phyloP scores from a whole-genome alignment of 2,329 filamentous ascomycete genomes.

The Fusarium tjaetaba region DNA sequence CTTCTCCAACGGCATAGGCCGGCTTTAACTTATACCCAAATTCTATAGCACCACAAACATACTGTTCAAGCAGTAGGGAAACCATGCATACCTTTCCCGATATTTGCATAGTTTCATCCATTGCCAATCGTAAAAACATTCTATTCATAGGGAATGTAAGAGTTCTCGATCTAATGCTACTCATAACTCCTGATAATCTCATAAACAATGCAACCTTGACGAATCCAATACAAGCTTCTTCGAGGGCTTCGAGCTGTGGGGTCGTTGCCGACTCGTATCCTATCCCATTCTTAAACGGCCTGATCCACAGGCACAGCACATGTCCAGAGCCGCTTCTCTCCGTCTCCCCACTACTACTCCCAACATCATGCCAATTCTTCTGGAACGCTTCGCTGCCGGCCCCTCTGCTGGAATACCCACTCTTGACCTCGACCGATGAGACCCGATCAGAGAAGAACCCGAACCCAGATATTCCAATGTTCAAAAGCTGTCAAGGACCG shows the following conservation, averaged over 20 bases:
- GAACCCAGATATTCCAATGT: background rate
- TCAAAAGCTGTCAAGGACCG: constrained; percentile 5
- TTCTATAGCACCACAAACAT: background rate
- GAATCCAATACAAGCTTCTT: background rate
- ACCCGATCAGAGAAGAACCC: constrained; percentile 13
- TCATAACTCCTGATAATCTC: background rate
- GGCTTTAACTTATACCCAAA: constrained; percentile 19
- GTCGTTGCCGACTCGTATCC: constrained; percentile 1
- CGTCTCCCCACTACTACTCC: constrained; percentile 23
- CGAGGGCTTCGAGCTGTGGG: background rate
- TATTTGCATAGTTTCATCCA: background rate
- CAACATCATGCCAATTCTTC: constrained; percentile 18
- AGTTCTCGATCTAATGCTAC: constrained; percentile 3
- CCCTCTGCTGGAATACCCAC: constrained; percentile 18
- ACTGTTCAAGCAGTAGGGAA: background rate
- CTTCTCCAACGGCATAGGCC: constrained; percentile 20
- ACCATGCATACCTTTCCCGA: background rate
- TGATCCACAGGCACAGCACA: constrained; percentile 16
- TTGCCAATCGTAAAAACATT: background rate
- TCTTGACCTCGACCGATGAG: constrained; percentile 26
- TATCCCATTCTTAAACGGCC: background rate
- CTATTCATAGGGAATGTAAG: background rate
- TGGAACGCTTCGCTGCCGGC: constrained; percentile 17
- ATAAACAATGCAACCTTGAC: background rate
- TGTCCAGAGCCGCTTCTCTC: constrained; percentile 31